Base-by-base conservation (phyloP, 2,329 filamentous ascomycete species). In the Rasamsonia emersonii region DNA sequence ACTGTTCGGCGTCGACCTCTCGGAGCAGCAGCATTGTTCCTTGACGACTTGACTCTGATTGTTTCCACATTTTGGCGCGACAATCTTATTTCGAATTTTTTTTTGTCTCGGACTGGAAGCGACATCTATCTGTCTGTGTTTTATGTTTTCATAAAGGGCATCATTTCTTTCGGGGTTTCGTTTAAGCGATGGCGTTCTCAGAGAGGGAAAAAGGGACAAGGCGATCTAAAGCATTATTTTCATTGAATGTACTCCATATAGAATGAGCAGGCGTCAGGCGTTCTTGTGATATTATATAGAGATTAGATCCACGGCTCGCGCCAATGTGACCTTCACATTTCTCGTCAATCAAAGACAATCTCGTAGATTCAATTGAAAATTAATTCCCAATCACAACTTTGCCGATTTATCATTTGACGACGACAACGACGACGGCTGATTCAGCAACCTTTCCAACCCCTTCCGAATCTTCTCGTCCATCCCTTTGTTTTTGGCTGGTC, bases 401-500 rank as follows among this genome's bases (percentile, higher is more conserved):
- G 49, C 13, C n/a, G n/a, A n/a, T n/a, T n/a, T n/a, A n/a, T n/a
- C n/a, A n/a, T n/a, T n/a, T n/a, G n/a, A n/a, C n/a, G n/a, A n/a
- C 13, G 3, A 15, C 8, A 11, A 23, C 20, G 20, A 9, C 9
- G 20, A 23, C 10, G 18, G 25, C 13, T 44, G 44, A 20, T 68
- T 58, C 20, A 70, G 44, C 46, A 83, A 60, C 41, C 64, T 71
- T 53, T 74, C 65, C 34, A 85, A 58, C 1, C 77, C 79, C 20
- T 52, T 51, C 16, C 75, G 42, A 30, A 62, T 51, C 26, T 37
- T 39, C 28, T 36, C 44, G 37, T 56, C 53, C 59, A 64, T 62
- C 10, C 59, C 69, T 17, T 79, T 83, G 15, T 67, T 62, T 17
- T 64, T 58, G 15, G 68, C 71, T n/a, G 85, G 83, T 38, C 77